Evolutionary conservation across 2,329 filamentous ascomycete species (phyloP), one percentile per base, ranked within the genome.

Genomic region (Xylaria sp.): DNA sequence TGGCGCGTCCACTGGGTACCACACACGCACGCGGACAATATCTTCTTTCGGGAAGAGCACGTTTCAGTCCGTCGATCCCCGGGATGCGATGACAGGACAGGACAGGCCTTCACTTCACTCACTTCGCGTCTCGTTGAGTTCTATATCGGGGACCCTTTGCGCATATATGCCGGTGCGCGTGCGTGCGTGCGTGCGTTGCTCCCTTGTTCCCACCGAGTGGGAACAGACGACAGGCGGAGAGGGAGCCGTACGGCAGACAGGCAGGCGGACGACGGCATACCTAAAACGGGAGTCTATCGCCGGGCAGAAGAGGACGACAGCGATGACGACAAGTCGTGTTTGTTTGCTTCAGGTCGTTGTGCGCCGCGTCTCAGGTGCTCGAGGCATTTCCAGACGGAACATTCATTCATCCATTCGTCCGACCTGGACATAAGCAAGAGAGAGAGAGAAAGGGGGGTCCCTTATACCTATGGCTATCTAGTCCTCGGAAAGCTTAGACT

Each of bases 1-100:
- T 36, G 34, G 34, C 34, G 34, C 39, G 17, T 47, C n/a, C 42
- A n/a, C 42, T 9, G 17, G 42, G 42, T 19, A 17, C 17, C n/a
- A 47, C 14, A 47, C 42, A 17, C n/a, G 42, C 42, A 47, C 42
- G 42, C 42, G 42, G 42, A 47, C 42, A 17, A 47, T 47, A 17
- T 47, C 42, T 47, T 19, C 42, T 47, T 36, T 64, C 54, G 55
- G 62, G 36, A 48, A 60, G 34, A 34, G 55, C 54, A 55, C 36
- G 55, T 47, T 59, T 27, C 42, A 12, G 39, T 48, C 47, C 27
- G 56, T 21, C 56, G 42, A 59, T 59, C 56, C 11, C 42, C 21
- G 17, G n/a, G 56, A 48, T 59, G n/a, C 4, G 42, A 27, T 27
- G 24, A 27, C 24, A 27, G 24, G 24, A 27, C 24, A 27, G 24